Percentiles rank a stretch among this genome's conserved stretches.
Evolutionary conservation across 306 rosid species (phyloP).

Genomic region (Dryas alaskensis): DNA sequence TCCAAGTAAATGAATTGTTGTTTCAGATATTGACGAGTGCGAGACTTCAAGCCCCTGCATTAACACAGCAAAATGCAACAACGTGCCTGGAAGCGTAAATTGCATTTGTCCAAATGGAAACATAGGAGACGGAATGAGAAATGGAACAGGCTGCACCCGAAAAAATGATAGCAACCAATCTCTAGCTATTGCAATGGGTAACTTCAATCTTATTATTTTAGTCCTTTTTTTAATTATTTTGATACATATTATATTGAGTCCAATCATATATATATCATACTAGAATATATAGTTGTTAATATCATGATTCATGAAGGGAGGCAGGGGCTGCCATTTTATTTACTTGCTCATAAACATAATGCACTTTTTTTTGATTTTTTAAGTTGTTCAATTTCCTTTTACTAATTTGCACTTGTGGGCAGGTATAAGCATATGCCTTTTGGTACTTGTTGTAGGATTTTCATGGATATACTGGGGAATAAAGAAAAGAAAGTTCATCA

Average conservation of each 20-base stretch:
- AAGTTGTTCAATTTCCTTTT: background rate
- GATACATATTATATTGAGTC: too few relatives aligned
- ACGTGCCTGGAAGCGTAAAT: background rate
- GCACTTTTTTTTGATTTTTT: background rate
- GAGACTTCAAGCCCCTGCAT: background rate
- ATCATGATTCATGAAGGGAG: too few relatives aligned
- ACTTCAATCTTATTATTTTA: background rate
- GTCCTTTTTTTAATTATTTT: too few relatives aligned
- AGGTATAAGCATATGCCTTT: background rate
- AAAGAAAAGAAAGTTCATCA: background rate
- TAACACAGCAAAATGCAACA: background rate
- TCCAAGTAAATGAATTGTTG: background rate
- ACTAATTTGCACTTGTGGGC: background rate
- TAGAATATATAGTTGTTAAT: too few relatives aligned
- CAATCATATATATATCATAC: too few relatives aligned
- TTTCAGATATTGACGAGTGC: conserved; percentile 9
- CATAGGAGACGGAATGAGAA: background rate
- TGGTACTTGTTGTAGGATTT: background rate
- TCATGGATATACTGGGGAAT: conserved; percentile 15
- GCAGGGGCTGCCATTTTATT: too few relatives aligned
- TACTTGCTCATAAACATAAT: too few relatives aligned
- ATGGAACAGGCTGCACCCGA: background rate
- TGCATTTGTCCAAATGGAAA: background rate
- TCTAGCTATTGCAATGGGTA: background rate
- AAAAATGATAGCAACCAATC: background rate